Percentiles rank a stretch among this genome's conserved stretches.
phyloP scores from a whole-genome alignment of 2,329 filamentous ascomycete genomes.

The Fusarium marasasianum region DNA sequence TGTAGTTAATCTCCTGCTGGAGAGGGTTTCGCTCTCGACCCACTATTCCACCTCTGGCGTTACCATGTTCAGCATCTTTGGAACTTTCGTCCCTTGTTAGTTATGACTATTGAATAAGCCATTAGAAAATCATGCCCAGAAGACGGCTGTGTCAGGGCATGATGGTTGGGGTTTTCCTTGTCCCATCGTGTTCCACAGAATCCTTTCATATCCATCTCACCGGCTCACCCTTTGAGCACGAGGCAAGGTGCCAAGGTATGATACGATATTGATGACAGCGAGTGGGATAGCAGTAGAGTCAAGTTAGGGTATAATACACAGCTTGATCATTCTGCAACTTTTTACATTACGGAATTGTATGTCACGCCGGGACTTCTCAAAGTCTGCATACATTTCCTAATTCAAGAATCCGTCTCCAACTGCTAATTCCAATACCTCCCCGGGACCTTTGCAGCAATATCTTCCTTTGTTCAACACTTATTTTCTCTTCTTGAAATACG shows the following conservation, averaged over 20 bases:
- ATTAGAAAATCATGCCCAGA: not conserved
- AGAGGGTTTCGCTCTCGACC: not conserved
- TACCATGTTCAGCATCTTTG: not conserved
- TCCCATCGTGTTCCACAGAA: conserved; percentile 2
- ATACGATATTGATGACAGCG: not conserved
- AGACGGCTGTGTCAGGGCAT: not conserved
- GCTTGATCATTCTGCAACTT: not conserved
- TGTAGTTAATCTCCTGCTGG: not conserved
- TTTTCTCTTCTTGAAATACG: not conserved
- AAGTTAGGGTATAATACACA: not conserved
- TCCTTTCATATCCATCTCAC: not conserved
- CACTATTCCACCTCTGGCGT: not conserved
- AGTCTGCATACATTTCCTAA: not conserved
- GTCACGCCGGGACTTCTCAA: not conserved
- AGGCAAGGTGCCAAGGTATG: not conserved
- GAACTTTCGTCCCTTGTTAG: not conserved
- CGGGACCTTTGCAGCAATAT: not conserved
- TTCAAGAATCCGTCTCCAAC: not conserved
- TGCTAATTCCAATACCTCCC: not conserved
- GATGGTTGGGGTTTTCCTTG: not conserved
- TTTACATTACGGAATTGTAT: not conserved
- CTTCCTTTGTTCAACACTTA: not conserved
- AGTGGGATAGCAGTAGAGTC: not conserved
- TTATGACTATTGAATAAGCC: not conserved
- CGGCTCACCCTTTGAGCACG: not conserved